phyloP scores from a whole-genome alignment of 2,329 filamentous ascomycete species.

The Aspergillus pseudonomiae region DNA sequence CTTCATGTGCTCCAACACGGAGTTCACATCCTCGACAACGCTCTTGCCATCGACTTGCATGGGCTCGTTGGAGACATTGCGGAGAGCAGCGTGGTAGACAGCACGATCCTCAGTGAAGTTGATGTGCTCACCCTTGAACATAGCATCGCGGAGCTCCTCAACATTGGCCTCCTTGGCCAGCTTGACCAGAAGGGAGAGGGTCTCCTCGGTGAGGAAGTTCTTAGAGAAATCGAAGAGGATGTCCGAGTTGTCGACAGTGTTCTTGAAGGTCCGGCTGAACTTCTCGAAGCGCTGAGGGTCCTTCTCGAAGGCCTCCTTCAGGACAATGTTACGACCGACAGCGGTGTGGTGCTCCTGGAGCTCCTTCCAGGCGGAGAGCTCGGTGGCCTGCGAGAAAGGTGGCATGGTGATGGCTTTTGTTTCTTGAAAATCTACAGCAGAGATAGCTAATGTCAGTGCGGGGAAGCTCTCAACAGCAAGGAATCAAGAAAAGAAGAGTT shows the following conservation, averaged over 20 bases:
- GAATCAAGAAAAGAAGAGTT: neutral
- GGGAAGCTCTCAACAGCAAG: slow-evolving; percentile 20
- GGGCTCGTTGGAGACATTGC: slow-evolving; percentile 81
- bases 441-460: slow-evolving; percentile 30
- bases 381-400: slow-evolving; percentile 71
- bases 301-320: slow-evolving; percentile 89
- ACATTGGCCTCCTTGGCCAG: slow-evolving; percentile 89
- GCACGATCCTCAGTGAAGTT: slow-evolving; percentile 98
- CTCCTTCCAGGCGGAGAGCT: slow-evolving; percentile 83
- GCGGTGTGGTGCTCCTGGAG: slow-evolving; percentile 88
- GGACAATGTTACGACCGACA: slow-evolving; percentile 84
- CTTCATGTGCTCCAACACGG: slow-evolving; percentile 95
- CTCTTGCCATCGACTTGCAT: slow-evolving; percentile 87
- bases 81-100: slow-evolving; percentile 91
- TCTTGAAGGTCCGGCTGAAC: slow-evolving; percentile 83
- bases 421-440: slow-evolving; percentile 8
- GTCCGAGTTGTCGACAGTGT: slow-evolving; percentile 75
- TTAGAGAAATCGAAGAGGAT: slow-evolving; percentile 99
- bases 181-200: slow-evolving; percentile 80
- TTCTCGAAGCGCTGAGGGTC: slow-evolving; percentile 88
- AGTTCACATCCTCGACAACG: slow-evolving; percentile 90
- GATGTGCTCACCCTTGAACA: slow-evolving; percentile 98
- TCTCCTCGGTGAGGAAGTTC: slow-evolving; percentile 96
- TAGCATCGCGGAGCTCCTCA: slow-evolving; percentile 91
- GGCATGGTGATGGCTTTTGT: slow-evolving; percentile 34